Percentiles rank a stretch among this genome's conserved stretches.
phyloP scores from a whole-genome alignment of 2,329 filamentous ascomycete genomes.

The Sordariomycetes sp. region DNA sequence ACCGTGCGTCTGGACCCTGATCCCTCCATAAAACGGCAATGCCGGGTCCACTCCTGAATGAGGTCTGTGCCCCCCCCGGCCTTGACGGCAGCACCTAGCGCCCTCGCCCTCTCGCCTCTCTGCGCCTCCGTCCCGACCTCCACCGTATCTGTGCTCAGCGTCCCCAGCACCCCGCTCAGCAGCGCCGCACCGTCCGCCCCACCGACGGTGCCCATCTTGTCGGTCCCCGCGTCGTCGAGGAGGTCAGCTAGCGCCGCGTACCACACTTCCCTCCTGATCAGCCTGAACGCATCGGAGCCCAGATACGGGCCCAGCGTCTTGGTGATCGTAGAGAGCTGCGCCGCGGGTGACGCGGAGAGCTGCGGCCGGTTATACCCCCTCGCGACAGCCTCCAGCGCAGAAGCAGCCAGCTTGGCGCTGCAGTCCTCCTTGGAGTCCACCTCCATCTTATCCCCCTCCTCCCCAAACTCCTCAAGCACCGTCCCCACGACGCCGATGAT shows the following conservation, averaged over 20 bases:
- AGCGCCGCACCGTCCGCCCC: conserved; percentile 10
- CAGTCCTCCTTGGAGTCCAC: conserved; percentile 40
- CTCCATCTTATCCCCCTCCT: conserved; percentile 49
- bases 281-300: conserved; percentile 19
- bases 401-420: conserved; percentile 27
- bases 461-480: conserved; percentile 40
- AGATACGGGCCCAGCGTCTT: conserved; percentile 26
- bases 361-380: conserved; percentile 31
- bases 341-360: conserved; percentile 21
- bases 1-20: too few relatives aligned
- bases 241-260: conserved; percentile 35
- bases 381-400: conserved; percentile 35
- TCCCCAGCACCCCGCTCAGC: conserved; percentile 25
- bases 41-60: too few relatives aligned
- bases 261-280: conserved; percentile 35
- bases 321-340: conserved; percentile 25
- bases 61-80: conserved; percentile 27
- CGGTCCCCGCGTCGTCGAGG: conserved; percentile 23
- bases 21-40: too few relatives aligned
- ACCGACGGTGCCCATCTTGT: not conserved
- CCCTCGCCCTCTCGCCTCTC: conserved; percentile 31
- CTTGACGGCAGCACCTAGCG: conserved; percentile 25
- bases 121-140: conserved; percentile 38
- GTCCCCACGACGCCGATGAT: conserved; percentile 50
- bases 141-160: conserved; percentile 29